Evolutionary conservation across 805 yeast genomes (phyloP), one percentile per base, ranked within the genome.

Genomic region (Candida manassasensis): DNA sequence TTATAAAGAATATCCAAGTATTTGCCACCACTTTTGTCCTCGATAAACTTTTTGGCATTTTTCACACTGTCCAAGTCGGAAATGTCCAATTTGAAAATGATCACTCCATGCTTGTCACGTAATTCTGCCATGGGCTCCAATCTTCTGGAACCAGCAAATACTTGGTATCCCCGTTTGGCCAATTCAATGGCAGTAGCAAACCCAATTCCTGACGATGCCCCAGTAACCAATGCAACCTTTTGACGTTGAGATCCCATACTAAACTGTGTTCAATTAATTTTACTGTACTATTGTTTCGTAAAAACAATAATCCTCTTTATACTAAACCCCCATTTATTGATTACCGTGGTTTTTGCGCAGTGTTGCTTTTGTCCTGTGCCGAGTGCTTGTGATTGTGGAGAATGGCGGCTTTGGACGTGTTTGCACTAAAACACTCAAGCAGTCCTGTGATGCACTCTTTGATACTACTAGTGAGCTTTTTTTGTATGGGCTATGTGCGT

Each of bases 101-200:
- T 58, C 3, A 81, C 60, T 0, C 74, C 71, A 31, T 61, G 57
- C n/a, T 66, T 49, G 6, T 49, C 43, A 14, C 60, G 57, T 39
- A 81, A 59, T 5, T 69, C 67, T 26, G 71, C 66, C 80, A 84
- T 79, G 3, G 74, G 75, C 32, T 68, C 79, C 21, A 74, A 47
- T 44, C 87, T 70, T 53, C 94, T 68, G 2, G 93, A 88, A 38
- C 84, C 79, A 0, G 89, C 89, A 50, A 75, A 82, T 1, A 84
- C 87, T 39, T 63, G 55, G 54, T 69, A 76, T 3, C 81, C 80
- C 38, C 72, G 57, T 16, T 53, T 50, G 5, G 76, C 77, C 33
- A 75, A 59, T 39, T 72, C 78, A 24, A 63, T 58, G 21, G 78
- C 66, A 8, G 71, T 57, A 9, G 72, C 67, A 45, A 48, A 67